Evolutionary conservation across 139 green algal genomes (phyloP).

Genomic region (Ostreobium quekettii): DNA sequence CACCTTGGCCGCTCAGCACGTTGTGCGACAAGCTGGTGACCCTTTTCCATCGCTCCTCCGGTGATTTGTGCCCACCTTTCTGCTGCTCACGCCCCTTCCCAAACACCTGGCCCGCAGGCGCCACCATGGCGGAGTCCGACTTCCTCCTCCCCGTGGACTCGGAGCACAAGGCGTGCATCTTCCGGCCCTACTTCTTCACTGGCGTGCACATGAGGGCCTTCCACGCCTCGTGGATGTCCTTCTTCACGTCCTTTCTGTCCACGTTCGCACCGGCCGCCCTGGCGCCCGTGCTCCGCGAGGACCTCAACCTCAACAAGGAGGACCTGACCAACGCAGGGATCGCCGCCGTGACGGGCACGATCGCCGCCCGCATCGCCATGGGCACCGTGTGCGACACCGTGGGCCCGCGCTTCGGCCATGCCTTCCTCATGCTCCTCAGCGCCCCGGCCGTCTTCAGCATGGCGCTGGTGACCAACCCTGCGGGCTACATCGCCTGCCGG

Average conservation of each 20-base stretch:
- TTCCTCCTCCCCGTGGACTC: slow-evolving; percentile 15
- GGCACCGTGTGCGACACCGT: slow-evolving; percentile 58
- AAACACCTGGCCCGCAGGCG: no score
- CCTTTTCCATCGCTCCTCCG: no score
- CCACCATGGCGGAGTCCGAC: no score
- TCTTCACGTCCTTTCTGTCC: slow-evolving; percentile 66
- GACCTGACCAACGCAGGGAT: slow-evolving; percentile 38
- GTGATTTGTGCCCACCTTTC: no score
- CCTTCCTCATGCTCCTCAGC: slow-evolving; percentile 46
- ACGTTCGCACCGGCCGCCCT: slow-evolving; percentile 61
- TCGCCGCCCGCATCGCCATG: slow-evolving; percentile 45
- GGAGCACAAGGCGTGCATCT: slow-evolving; percentile 17
- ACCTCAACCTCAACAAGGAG: slow-evolving; percentile 49
- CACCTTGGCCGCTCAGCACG: no score
- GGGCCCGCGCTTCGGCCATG: slow-evolving; percentile 52
- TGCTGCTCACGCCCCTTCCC: no score
- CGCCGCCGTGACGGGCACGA: slow-evolving; percentile 41
- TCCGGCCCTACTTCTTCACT: slow-evolving; percentile 6
- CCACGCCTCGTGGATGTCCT: slow-evolving; percentile 72
- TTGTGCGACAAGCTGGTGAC: no score
- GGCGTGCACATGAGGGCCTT: slow-evolving; percentile 53
- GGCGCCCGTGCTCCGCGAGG: slow-evolving; percentile 53
- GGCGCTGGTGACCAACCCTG: slow-evolving; percentile 41
- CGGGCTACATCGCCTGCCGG: slow-evolving; percentile 61
- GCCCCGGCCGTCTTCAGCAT: slow-evolving; percentile 64